Evolutionary conservation across 139 green algal genomes (phyloP).

Genomic region (Asterochloris erici): DNA sequence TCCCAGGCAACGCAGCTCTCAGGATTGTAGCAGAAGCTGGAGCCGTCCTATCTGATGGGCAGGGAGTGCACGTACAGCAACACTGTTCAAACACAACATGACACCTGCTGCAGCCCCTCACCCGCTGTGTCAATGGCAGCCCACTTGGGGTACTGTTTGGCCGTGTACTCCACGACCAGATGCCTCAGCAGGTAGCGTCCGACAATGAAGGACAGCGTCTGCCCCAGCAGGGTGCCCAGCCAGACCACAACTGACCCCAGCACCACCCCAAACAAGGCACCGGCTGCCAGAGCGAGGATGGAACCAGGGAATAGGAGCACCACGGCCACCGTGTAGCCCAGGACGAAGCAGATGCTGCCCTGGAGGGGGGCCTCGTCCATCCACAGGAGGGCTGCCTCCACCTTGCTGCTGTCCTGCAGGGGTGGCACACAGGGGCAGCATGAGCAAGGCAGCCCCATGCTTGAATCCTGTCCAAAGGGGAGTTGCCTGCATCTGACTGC

Average conservation of each 20-base stretch:
- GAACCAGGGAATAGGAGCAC: conserved; percentile 20
- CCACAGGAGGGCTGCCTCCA: conserved; percentile 18
- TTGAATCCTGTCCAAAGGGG: too few relatives aligned
- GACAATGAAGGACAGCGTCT: conserved; percentile 44
- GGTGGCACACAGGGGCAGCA: too few relatives aligned
- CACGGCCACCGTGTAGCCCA: conserved; percentile 2
- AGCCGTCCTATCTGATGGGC: too few relatives aligned
- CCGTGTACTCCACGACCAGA: conserved; percentile 37
- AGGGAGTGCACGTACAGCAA: too few relatives aligned
- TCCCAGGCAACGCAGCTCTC: too few relatives aligned
- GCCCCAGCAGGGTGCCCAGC: conserved; percentile 37
- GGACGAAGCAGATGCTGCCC: conserved; percentile 21
- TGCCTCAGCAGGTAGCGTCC: conserved; percentile 46
- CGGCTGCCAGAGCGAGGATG: conserved; percentile 70
- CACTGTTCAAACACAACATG: too few relatives aligned
- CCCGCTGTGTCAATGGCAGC: conserved; percentile 23
- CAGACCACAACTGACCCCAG: conserved; percentile 27
- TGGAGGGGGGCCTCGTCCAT: conserved; percentile 18
- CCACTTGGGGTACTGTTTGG: conserved; percentile 49
- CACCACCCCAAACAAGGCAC: conserved; percentile 21
- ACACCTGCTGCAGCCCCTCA: too few relatives aligned
- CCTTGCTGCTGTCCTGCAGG: conserved; percentile 7
- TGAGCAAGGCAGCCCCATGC: too few relatives aligned
- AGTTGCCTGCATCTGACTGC: too few relatives aligned
- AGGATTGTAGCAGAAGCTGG: too few relatives aligned